Conservation (phyloP, 345 rosid genomes). For the Durio zibethinus region DNA sequence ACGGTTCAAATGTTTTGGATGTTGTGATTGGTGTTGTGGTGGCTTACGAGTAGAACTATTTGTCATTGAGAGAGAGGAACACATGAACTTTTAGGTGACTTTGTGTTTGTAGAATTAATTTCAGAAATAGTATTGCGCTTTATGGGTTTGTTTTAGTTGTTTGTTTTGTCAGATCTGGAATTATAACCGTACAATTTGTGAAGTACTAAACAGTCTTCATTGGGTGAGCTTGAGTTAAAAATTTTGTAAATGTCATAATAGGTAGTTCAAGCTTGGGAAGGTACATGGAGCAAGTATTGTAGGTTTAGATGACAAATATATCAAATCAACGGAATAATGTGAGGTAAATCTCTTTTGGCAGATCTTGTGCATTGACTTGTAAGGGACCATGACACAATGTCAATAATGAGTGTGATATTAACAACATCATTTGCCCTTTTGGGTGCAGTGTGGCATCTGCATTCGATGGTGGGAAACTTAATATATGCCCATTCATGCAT, state of each 20-base stretch:
- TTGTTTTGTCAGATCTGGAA: not conserved
- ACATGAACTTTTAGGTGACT: not conserved
- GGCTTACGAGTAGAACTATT: not conserved
- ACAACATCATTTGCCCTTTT: not conserved
- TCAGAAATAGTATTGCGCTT: not conserved
- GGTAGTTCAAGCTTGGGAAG: not conserved
- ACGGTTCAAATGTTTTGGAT: not conserved
- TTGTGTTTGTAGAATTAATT: not conserved
- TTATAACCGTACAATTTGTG: not conserved
- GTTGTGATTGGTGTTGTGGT: too few relatives aligned
- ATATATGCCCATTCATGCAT: not conserved
- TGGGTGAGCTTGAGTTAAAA: not conserved
- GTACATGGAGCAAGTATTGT: not conserved
- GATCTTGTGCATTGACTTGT: not conserved
- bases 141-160: not conserved
- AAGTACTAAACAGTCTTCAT: not conserved
- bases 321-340: not conserved
- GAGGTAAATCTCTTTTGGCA: not conserved
- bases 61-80: not conserved
- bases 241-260: not conserved
- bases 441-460: not conserved
- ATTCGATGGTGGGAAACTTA: not conserved
- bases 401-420: not conserved
- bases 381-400: not conserved
- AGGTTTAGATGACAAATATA: not conserved